Conservation (phyloP, 495 filamentous ascomycete genomes). For the Annulohypoxylon stygium region DNA sequence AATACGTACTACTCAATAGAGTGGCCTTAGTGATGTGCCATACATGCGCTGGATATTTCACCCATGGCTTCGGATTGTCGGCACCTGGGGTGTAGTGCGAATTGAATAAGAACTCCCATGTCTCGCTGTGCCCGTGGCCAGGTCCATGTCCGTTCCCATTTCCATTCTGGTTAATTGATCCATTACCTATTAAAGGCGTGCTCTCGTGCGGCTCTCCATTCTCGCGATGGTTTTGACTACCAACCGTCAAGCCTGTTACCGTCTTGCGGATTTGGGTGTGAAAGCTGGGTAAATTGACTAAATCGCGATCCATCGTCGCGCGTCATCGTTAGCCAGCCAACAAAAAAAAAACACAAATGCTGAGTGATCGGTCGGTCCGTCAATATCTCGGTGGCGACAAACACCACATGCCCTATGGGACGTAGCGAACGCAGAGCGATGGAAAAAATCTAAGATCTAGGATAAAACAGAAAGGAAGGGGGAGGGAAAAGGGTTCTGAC, state of each 20-base stretch:
- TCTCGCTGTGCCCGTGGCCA: constrained; percentile 41
- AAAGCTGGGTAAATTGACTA: constrained; percentile 48
- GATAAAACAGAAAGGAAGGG: neutral
- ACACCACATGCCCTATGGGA: constrained; percentile 31
- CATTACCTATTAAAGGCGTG: constrained; percentile 53
- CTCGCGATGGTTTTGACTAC: constrained; percentile 33
- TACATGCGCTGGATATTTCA: constrained; percentile 67
- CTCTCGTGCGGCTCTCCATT: constrained; percentile 49
- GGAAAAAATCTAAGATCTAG: constrained; percentile 6
- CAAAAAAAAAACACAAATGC: constrained; percentile 10
- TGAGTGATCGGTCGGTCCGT: constrained; percentile 16
- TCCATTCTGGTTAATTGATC: constrained; percentile 36
- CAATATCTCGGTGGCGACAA: constrained; percentile 23
- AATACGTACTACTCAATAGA: constrained; percentile 65
- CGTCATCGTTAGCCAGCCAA: constrained; percentile 51
- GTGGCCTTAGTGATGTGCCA: constrained; percentile 67
- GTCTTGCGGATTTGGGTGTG: constrained; percentile 48
- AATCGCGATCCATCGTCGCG: constrained; percentile 46
- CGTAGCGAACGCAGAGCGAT: constrained; percentile 22
- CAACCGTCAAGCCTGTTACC: constrained; percentile 34
- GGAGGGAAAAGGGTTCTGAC: constrained; percentile 18
- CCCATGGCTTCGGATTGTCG: constrained; percentile 64
- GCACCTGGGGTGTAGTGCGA: constrained; percentile 60
- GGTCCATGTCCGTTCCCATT: neutral
- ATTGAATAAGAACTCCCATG: constrained; percentile 61